Conservation (phyloP, 1,284 basidiomycete genomes). For the Tylopilus orsonianus region DNA sequence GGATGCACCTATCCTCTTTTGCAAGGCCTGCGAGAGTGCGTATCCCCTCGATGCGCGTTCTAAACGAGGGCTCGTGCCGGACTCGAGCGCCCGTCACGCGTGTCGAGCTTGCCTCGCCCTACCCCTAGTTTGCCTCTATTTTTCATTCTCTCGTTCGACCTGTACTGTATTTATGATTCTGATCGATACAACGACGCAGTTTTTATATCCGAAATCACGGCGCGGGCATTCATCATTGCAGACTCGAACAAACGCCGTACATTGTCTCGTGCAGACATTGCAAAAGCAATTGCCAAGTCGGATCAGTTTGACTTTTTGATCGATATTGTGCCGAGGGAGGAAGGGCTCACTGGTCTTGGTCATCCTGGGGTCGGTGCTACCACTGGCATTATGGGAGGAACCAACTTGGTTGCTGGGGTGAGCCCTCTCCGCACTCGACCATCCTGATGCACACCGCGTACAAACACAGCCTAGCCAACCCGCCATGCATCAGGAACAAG, state of each 20-base stretch:
- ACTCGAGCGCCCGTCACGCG: constrained; percentile 4
- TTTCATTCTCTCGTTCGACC: background rate
- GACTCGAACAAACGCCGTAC: constrained; percentile 92
- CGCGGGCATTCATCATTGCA: constrained; percentile 90
- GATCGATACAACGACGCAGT: constrained; percentile 48
- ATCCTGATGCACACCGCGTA: constrained; percentile 3
- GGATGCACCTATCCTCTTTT: constrained; percentile 91
- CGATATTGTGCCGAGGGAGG: constrained; percentile 88
- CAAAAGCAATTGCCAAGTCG: constrained; percentile 84
- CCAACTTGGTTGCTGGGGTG: constrained; percentile 27
- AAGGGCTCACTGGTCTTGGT: constrained; percentile 36
- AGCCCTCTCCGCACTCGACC: background rate
- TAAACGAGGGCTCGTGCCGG: background rate
- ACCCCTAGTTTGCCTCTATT: background rate
- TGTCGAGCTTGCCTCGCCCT: background rate
- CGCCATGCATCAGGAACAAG: constrained; percentile 26
- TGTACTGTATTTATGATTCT: background rate
- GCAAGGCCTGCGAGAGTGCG: constrained; percentile 95
- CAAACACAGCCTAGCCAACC: constrained; percentile 25
- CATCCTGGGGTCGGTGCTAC: constrained; percentile 9
- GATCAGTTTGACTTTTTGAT: constrained; percentile 94
- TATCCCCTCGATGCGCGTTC: constrained; percentile 4
- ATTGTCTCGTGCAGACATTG: constrained; percentile 86
- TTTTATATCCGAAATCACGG: constrained; percentile 93
- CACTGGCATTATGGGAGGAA: constrained; percentile 14